These are phyloP conservation scores for Fragaria iinumae DNA, from an alignment of 306 rosid species.

Conservation along the genomic window DNA sequence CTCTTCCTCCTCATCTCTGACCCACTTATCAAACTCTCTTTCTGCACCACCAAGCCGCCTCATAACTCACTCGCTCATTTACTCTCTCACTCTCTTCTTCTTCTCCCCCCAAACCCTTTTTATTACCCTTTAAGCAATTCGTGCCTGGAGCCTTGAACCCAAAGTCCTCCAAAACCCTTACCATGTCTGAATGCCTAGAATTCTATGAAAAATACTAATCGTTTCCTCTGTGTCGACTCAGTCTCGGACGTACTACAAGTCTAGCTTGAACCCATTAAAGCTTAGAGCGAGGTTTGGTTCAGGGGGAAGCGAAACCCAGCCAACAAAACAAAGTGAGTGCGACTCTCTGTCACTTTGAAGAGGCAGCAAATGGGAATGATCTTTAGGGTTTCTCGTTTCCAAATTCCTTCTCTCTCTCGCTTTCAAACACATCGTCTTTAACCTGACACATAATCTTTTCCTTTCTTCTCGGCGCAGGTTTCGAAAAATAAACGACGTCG, in stretches of 20 bases:
- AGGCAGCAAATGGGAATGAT: neutral
- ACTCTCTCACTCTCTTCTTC: neutral
- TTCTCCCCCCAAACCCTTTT: neutral
- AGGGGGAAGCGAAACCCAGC: neutral
- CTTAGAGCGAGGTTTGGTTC: neutral
- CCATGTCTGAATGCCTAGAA: neutral
- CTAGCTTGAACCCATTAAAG: neutral
- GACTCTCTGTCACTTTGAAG: conserved; percentile 2
- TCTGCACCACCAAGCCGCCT: conserved; percentile 8
- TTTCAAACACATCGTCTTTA: neutral
- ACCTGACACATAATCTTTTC: neutral
- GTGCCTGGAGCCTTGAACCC: conserved; percentile 2
- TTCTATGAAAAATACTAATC: neutral
- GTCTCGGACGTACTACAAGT: neutral
- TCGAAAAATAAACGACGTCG: neutral
- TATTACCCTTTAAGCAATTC: neutral
- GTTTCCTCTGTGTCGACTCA: neutral
- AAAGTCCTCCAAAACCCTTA: neutral
- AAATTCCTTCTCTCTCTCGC: neutral
- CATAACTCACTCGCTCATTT: neutral
- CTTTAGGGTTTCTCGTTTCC: neutral
- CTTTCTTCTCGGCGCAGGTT: neutral
- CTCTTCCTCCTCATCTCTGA: neutral
- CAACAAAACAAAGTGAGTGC: conserved; percentile 1
- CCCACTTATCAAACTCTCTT: conserved; percentile 7